A percentile compares a stretch with the other conserved stretches of the same genome.
phyloP scores from a whole-genome alignment of 176 grass and related monocot species.

The Aechmea fasciata region DNA sequence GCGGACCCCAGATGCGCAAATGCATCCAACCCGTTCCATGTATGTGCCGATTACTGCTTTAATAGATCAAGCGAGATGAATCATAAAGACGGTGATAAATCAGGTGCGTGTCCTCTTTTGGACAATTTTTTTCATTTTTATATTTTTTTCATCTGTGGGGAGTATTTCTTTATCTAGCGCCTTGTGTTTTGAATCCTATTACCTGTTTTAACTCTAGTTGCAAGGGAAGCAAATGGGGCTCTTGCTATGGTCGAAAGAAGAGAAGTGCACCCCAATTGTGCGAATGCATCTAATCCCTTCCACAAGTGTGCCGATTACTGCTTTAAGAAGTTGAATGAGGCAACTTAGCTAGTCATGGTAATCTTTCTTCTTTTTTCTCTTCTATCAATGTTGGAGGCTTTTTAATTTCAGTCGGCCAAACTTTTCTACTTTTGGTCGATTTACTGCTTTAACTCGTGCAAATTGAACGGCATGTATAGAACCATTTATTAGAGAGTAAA shows the following conservation, averaged over 20 bases:
- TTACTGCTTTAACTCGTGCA: too few relatives aligned
- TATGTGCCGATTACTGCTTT: constrained; percentile 23
- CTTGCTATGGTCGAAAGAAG: constrained; percentile 26
- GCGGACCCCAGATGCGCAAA: constrained; percentile 30
- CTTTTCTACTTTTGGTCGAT: too few relatives aligned
- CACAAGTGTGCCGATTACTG: constrained; percentile 70
- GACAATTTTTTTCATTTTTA: too few relatives aligned
- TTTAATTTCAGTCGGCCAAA: too few relatives aligned
- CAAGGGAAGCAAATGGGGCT: constrained; percentile 26
- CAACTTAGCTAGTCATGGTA: not conserved
- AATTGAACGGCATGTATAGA: too few relatives aligned
- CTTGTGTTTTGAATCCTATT: constrained; percentile 18
- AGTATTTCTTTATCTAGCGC: not conserved
- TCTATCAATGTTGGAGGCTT: too few relatives aligned
- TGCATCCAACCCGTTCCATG: constrained; percentile 43
- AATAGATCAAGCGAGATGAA: constrained; percentile 8
- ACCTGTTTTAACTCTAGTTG: constrained; percentile 22
- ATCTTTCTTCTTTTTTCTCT: too few relatives aligned
- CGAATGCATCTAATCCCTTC: constrained; percentile 80
- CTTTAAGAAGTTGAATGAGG: constrained; percentile 29
- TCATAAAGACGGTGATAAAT: constrained; percentile 7
- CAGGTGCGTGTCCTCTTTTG: constrained; percentile 13
- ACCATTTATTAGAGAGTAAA: too few relatives aligned
- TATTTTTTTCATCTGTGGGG: not conserved
- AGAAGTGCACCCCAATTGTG: constrained; percentile 53